Conservation (phyloP, 2,329 filamentous ascomycete genomes). For the Diaporthe sp. region DNA sequence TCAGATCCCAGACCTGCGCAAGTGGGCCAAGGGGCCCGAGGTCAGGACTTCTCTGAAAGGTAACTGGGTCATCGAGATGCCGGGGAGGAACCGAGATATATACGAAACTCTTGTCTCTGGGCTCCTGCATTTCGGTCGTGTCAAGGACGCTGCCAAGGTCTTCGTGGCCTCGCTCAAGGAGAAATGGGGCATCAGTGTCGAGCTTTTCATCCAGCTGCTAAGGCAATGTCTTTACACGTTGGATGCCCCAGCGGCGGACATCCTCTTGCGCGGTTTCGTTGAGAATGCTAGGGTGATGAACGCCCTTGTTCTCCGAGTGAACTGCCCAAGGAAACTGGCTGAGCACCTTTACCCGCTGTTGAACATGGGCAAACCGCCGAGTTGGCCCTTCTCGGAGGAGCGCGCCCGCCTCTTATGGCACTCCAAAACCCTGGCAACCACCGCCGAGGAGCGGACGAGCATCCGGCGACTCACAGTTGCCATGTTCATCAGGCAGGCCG, state of each 20-base stretch:
- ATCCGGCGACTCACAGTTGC: constrained; percentile 35
- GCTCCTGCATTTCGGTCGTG: constrained; percentile 62
- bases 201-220: constrained; percentile 55
- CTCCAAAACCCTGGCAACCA: constrained; percentile 22
- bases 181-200: constrained; percentile 50
- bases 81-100: constrained; percentile 54
- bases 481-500: constrained; percentile 39
- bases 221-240: constrained; percentile 58
- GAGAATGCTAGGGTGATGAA: constrained; percentile 46
- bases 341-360: constrained; percentile 41
- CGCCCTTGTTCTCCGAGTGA: constrained; percentile 38
- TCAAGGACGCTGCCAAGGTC: constrained; percentile 60
- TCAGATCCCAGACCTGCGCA: constrained; percentile 46
- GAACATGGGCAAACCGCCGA: constrained; percentile 39
- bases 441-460: constrained; percentile 9
- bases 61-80: constrained; percentile 57
- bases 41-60: constrained; percentile 46
- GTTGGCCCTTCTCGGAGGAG: constrained; percentile 38
- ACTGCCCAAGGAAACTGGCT: constrained; percentile 40
- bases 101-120: constrained; percentile 63
- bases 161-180: constrained; percentile 57
- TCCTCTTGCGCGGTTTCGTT: constrained; percentile 52
- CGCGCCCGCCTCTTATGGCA: constrained; percentile 33
- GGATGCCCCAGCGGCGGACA: constrained; percentile 53
- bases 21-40: constrained; percentile 48